phyloP scores from a whole-genome alignment of 2,329 filamentous ascomycete species.

The Pseudogymnoascus sp. region DNA sequence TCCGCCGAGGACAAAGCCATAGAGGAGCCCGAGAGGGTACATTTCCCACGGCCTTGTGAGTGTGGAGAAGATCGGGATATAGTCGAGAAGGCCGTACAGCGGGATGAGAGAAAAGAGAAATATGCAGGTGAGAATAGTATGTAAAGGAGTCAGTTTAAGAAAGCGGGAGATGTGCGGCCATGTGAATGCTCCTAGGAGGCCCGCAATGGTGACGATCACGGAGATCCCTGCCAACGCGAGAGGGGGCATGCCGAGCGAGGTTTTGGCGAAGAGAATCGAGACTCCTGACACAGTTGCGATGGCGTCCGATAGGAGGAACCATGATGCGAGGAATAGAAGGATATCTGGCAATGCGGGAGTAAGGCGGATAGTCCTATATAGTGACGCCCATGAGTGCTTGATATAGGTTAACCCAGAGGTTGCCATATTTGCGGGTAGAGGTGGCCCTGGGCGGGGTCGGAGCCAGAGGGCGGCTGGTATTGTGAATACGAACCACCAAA shows the following conservation, averaged over 20 bases:
- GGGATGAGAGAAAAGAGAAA: slow-evolving; percentile 86
- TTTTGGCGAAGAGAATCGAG: slow-evolving; percentile 92
- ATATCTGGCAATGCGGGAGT: slow-evolving; percentile 67
- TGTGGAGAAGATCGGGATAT: slow-evolving; percentile 73
- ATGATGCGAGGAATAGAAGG: slow-evolving; percentile 71
- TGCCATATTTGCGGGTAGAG: slow-evolving; percentile 41
- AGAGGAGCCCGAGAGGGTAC: slow-evolving; percentile 83
- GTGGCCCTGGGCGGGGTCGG: slow-evolving; percentile 78
- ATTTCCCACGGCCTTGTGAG: slow-evolving; percentile 96
- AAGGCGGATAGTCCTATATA: slow-evolving; percentile 70
- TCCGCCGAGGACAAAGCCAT: slow-evolving; percentile 90
- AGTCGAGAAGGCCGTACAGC: slow-evolving; percentile 80
- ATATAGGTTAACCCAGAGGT: slow-evolving; percentile 47
- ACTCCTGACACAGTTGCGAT: slow-evolving; percentile 93
- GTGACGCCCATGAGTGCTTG: slow-evolving; percentile 72
- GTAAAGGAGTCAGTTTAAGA: slow-evolving; percentile 64
- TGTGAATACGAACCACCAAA: slow-evolving; percentile 91
- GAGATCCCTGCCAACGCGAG: slow-evolving; percentile 87
- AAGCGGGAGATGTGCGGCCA: slow-evolving; percentile 73
- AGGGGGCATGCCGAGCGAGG: slow-evolving; percentile 78
- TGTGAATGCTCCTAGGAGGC: slow-evolving; percentile 78
- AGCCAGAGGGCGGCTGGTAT: slow-evolving; percentile 83
- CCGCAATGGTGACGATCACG: slow-evolving; percentile 77
- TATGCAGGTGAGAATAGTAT: slow-evolving; percentile 90
- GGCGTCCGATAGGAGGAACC: slow-evolving; percentile 91